These are phyloP conservation scores for Aristolochia contorta DNA, from an alignment of 164 flowering plant genomes.

Conservation along the genomic window DNA sequence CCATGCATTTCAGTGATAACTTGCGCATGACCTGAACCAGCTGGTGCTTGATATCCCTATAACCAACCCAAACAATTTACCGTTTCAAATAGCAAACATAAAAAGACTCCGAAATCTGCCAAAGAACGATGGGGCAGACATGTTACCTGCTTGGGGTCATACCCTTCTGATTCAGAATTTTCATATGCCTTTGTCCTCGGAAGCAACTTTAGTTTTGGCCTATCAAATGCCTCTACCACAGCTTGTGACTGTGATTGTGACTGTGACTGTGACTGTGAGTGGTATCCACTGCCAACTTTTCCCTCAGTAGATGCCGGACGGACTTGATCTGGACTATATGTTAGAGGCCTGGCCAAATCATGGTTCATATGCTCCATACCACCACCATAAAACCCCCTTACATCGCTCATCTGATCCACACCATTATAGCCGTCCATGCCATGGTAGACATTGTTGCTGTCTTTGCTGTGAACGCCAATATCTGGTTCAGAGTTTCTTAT, in stretches of 20 bases:
- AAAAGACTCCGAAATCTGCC: not conserved
- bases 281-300: constrained; percentile 14
- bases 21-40: constrained; percentile 25
- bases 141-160: constrained; percentile 50
- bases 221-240: constrained; percentile 38
- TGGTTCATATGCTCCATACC: constrained; percentile 23
- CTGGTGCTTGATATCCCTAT: constrained; percentile 22
- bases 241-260: constrained; percentile 18
- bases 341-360: constrained; percentile 23
- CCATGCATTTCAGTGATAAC: constrained; percentile 17
- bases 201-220: constrained; percentile 75
- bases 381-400: constrained; percentile 23
- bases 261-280: constrained; percentile 17
- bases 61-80: constrained; percentile 2
- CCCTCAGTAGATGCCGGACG: constrained; percentile 23
- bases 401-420: constrained; percentile 15
- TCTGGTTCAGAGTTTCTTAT: constrained; percentile 29
- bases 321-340: constrained; percentile 13
- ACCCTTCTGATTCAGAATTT: constrained; percentile 23
- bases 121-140: not conserved
- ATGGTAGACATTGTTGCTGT: not conserved
- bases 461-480: constrained; percentile 13
- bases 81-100: not conserved
- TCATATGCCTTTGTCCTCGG: constrained; percentile 74
- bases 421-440: constrained; percentile 2